These are phyloP conservation scores for Ophiostoma sp. DNA, from an alignment of 2,329 filamentous ascomycete species.

Conservation along the genomic window DNA sequence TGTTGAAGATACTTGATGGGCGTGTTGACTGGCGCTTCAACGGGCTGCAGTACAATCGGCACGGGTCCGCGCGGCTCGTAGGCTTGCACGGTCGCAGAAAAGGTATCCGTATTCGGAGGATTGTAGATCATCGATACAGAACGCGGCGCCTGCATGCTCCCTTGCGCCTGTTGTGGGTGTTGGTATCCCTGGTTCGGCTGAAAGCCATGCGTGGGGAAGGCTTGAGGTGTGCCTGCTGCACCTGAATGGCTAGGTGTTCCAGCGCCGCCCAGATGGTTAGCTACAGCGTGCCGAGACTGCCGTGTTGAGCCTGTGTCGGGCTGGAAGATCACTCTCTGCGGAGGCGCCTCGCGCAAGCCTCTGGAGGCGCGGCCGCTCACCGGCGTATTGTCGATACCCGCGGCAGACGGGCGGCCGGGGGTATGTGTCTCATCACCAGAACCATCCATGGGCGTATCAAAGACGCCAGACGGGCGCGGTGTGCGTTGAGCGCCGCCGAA, in stretches of 20 bases:
- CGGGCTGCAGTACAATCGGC: slow-evolving; percentile 63
- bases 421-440: slow-evolving; percentile 25
- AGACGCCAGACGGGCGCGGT: slow-evolving; percentile 40
- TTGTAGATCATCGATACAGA: slow-evolving; percentile 39
- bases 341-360: slow-evolving; percentile 73
- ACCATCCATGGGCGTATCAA: not conserved
- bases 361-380: slow-evolving; percentile 54
- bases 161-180: slow-evolving; percentile 8
- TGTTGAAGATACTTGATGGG: slow-evolving; percentile 60
- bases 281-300: slow-evolving; percentile 54
- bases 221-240: slow-evolving; percentile 24
- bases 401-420: slow-evolving; percentile 45
- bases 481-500: slow-evolving; percentile 40
- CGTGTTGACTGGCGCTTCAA: slow-evolving; percentile 69
- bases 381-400: slow-evolving; percentile 38
- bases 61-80: slow-evolving; percentile 61
- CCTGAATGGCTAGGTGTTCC: not conserved
- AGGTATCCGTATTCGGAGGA: slow-evolving; percentile 51
- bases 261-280: slow-evolving; percentile 35
- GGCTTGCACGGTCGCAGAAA: slow-evolving; percentile 56
- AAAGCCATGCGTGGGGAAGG: slow-evolving; percentile 23
- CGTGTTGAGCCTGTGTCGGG: slow-evolving; percentile 65
- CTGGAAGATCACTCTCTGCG: slow-evolving; percentile 78
- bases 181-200: slow-evolving; percentile 13
- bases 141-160: slow-evolving; percentile 25